Percentiles rank a stretch among this genome's conserved stretches.
These are phyloP conservation scores for Clonostachys rosea DNA, from an alignment of 2,329 filamentous ascomycete genomes.

Conservation along the genomic window DNA sequence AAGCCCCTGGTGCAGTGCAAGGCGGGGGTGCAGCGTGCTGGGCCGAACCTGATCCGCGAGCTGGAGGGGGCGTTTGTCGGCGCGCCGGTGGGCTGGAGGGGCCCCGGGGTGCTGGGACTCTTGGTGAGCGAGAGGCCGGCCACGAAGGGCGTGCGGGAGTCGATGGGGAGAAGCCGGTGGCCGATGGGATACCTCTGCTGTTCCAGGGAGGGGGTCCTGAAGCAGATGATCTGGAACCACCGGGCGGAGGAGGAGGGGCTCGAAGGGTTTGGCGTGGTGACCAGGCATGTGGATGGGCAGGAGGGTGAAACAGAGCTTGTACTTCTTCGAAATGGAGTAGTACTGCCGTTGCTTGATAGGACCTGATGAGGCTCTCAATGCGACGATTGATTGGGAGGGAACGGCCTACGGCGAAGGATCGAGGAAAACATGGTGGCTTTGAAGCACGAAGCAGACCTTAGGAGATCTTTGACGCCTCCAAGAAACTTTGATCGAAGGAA, in stretches of 20 bases:
- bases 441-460: too few species aligned
- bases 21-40: slow-evolving; percentile 40
- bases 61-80: slow-evolving; percentile 73
- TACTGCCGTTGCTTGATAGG: slow-evolving; percentile 14
- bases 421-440: too few species aligned
- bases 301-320: slow-evolving; percentile 32
- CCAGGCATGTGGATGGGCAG: slow-evolving; percentile 32
- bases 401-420: too few species aligned
- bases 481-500: too few species aligned
- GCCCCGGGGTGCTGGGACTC: slow-evolving; percentile 61
- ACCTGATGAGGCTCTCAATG: slow-evolving; percentile 11
- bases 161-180: slow-evolving; percentile 60
- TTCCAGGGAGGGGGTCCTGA: slow-evolving; percentile 48
- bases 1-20: slow-evolving; percentile 66
- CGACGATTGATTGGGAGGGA: too few species aligned
- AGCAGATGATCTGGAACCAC: slow-evolving; percentile 71
- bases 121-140: slow-evolving; percentile 65
- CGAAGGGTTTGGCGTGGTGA: slow-evolving; percentile 49
- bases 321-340: slow-evolving; percentile 45
- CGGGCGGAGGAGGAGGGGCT: slow-evolving; percentile 58
- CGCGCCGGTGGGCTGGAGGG: slow-evolving; percentile 70
- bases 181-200: slow-evolving; percentile 71
- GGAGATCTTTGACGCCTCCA: too few species aligned
- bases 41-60: slow-evolving; percentile 65
- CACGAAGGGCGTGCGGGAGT: slow-evolving; percentile 74